Evolutionary conservation across 2,329 filamentous ascomycete species (phyloP).

Genomic region (Claviceps digitariae): DNA sequence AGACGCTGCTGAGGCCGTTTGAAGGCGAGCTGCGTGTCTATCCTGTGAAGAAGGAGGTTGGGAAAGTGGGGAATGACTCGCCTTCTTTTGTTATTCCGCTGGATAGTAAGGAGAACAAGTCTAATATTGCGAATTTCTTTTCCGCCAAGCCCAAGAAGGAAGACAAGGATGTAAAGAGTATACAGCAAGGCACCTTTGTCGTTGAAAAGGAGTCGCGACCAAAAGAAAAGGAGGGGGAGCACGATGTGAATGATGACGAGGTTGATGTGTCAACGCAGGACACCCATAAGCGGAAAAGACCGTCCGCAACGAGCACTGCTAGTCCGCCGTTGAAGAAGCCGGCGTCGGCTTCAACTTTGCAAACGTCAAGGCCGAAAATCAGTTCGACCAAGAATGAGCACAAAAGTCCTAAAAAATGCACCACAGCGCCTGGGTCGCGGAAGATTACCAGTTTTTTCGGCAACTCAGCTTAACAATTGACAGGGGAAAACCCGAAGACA

Average conservation of each 20-base stretch:
- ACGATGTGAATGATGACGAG: background rate
- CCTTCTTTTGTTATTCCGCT: constrained; percentile 71
- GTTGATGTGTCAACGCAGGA: background rate
- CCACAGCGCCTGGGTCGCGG: constrained; percentile 36
- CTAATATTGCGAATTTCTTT: constrained; percentile 91
- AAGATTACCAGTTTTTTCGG: constrained; percentile 83
- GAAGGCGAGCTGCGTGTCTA: constrained; percentile 71
- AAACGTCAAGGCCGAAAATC: constrained; percentile 15
- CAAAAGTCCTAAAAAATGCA: constrained; percentile 53
- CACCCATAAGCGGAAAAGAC: constrained; percentile 14
- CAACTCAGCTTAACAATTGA: constrained; percentile 26
- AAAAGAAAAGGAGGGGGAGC: background rate
- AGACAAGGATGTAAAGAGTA: background rate
- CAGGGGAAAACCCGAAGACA: background rate
- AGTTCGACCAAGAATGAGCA: constrained; percentile 28
- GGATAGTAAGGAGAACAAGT: constrained; percentile 76
- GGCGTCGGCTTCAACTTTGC: constrained; percentile 9
- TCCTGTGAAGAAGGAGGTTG: constrained; percentile 75
- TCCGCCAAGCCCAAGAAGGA: constrained; percentile 18
- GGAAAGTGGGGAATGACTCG: constrained; percentile 88
- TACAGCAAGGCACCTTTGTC: background rate
- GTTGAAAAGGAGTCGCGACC: background rate
- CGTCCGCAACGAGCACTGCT: constrained; percentile 3
- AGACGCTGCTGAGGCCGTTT: constrained; percentile 67
- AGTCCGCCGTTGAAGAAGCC: constrained; percentile 15